These are phyloP conservation scores for Thelephora terrestris DNA, from an alignment of 1,284 basidiomycete genomes.

Conservation along the genomic window DNA sequence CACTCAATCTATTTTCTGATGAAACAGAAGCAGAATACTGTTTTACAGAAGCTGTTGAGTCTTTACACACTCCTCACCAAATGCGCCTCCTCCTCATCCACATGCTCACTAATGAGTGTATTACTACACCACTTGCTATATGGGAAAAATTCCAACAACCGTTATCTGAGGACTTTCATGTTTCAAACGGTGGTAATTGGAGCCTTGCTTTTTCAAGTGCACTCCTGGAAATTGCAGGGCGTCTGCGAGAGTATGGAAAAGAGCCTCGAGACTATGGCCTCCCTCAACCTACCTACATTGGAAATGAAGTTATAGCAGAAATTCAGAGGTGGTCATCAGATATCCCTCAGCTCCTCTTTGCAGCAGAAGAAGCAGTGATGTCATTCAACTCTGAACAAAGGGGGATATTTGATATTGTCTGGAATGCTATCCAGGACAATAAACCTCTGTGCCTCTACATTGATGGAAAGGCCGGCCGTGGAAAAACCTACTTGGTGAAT, in stretches of 20 bases:
- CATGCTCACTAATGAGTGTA: slow-evolving; percentile 23
- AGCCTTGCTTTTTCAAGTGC: slow-evolving; percentile 2
- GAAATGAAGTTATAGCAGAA: slow-evolving; percentile 20
- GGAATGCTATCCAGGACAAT: slow-evolving; percentile 14
- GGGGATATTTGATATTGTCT: slow-evolving; percentile 19
- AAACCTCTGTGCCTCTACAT: slow-evolving; percentile 21
- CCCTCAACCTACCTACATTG: slow-evolving; percentile 17
- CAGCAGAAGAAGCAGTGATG: slow-evolving; percentile 11
- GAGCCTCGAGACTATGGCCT: slow-evolving; percentile 18
- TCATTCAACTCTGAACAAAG: slow-evolving; percentile 23
- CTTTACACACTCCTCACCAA: slow-evolving; percentile 22
- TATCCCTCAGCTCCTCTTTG: slow-evolving; percentile 8
- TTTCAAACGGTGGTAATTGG: slow-evolving; percentile 12
- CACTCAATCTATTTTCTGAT: slow-evolving; percentile 8
- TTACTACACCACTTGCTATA: slow-evolving; percentile 14
- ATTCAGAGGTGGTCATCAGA: slow-evolving; percentile 17
- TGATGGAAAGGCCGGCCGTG: slow-evolving; percentile 30
- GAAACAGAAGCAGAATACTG: slow-evolving; percentile 20
- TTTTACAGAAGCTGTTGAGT: slow-evolving; percentile 22
- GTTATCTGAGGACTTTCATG: slow-evolving; percentile 18
- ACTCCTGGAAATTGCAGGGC: slow-evolving; percentile 15
- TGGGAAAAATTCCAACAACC: slow-evolving; percentile 20
- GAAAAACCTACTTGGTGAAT: slow-evolving; percentile 29
- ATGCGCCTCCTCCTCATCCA: slow-evolving; percentile 26
- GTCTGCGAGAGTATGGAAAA: slow-evolving; percentile 18